A percentile compares a stretch with the other conserved stretches of the same genome.
These are phyloP conservation scores for Tuber borchii DNA, from an alignment of 495 filamentous ascomycete species.

Conservation along the genomic window DNA sequence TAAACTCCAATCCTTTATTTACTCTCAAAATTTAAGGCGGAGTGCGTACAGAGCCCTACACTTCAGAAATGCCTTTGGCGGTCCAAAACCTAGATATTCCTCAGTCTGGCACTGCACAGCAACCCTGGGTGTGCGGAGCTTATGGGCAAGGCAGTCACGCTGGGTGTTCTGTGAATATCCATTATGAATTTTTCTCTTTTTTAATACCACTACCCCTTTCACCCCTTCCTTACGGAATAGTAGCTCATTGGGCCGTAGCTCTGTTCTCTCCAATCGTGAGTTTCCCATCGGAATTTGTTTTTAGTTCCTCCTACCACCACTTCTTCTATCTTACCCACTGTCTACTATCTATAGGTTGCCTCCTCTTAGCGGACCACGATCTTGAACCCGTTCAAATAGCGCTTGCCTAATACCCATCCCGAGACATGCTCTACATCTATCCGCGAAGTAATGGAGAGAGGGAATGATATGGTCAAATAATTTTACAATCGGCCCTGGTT, in stretches of 20 bases:
- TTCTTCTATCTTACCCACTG: not conserved
- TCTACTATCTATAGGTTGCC: slow-evolving; percentile 54
- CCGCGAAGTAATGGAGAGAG: slow-evolving; percentile 84
- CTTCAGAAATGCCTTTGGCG: too few relatives aligned
- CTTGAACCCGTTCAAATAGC: too few relatives aligned
- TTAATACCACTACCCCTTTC: not conserved
- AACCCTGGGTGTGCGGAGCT: too few relatives aligned
- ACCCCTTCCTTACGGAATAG: slow-evolving; percentile 24
- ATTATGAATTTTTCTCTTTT: slow-evolving; percentile 11
- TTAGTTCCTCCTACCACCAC: slow-evolving; percentile 8
- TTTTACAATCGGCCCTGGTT: slow-evolving; percentile 99
- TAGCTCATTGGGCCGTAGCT: slow-evolving; percentile 5
- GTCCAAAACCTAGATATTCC: too few relatives aligned
- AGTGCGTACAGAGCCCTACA: too few relatives aligned
- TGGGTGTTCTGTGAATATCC: too few relatives aligned
- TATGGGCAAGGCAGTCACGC: too few relatives aligned
- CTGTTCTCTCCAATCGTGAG: not conserved
- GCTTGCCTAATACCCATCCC: too few relatives aligned
- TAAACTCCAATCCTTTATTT: too few relatives aligned
- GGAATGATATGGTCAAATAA: slow-evolving; percentile 93
- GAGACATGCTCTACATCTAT: slow-evolving; percentile 96
- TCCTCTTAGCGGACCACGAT: too few relatives aligned
- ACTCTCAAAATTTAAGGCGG: too few relatives aligned
- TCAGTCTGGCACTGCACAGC: too few relatives aligned
- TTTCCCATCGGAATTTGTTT: slow-evolving; percentile 12